Evolutionary conservation across 169 alveolate genomes (phyloP).

Genomic region (Sarcocystis neurona): DNA sequence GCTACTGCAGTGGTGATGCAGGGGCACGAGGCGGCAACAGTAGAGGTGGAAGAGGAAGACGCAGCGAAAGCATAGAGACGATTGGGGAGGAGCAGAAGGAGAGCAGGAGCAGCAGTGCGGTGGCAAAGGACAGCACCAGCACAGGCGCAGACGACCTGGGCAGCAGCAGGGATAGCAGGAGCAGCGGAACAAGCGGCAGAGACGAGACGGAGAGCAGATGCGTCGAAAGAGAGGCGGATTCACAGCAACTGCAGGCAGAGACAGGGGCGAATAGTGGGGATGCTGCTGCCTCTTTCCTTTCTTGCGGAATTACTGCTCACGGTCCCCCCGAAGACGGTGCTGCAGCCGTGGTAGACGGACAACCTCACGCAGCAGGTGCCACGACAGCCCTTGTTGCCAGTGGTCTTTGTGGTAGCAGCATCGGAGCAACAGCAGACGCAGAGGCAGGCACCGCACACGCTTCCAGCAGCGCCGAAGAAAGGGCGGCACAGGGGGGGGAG

Average conservation of each 20-base stretch:
- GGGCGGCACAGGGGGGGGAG: not conserved
- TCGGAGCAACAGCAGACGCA: too few species aligned
- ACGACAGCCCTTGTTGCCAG: too few species aligned
- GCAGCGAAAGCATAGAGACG: not conserved
- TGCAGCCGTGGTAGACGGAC: not conserved
- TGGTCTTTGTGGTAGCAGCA: too few species aligned
- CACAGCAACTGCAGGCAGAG: too few species aligned
- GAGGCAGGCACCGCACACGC: too few species aligned
- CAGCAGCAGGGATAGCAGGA: conserved; percentile 23
- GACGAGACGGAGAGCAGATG: too few species aligned
- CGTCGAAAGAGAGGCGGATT: too few species aligned
- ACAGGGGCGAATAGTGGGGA: too few species aligned
- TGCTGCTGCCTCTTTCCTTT: too few species aligned
- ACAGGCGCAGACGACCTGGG: not conserved
- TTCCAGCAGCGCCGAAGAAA: not conserved
- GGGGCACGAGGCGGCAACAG: not conserved
- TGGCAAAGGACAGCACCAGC: not conserved
- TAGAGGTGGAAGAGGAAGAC: conserved; percentile 9
- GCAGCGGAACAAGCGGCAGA: too few species aligned
- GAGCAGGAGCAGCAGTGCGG: conserved; percentile 3
- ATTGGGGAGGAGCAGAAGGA: not conserved
- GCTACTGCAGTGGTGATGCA: not conserved
- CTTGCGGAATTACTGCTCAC: too few species aligned
- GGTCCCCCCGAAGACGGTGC: not conserved
- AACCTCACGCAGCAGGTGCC: too few species aligned